These are phyloP conservation scores for Magnaporthiopsis rhizophila DNA, from an alignment of 2,329 filamentous ascomycete genomes.

Conservation along the genomic window DNA sequence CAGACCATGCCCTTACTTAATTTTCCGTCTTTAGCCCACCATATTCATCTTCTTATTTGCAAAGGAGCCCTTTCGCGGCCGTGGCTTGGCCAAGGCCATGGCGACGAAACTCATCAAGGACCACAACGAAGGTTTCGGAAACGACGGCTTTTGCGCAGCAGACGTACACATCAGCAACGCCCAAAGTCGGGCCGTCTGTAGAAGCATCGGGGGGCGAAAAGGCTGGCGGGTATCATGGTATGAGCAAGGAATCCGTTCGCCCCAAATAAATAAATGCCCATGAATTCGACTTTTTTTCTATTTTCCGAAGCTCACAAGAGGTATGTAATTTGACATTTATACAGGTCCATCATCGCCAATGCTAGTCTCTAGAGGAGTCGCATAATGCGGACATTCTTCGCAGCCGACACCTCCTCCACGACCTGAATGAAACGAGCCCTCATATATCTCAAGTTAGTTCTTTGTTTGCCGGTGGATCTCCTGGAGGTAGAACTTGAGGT, in stretches of 20 bases:
- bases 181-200: conserved; percentile 54
- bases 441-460: conserved; percentile 7
- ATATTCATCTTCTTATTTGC: no score
- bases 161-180: conserved; percentile 56
- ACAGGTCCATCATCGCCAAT: conserved; percentile 15
- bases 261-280: no score
- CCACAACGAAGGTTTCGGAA: conserved; percentile 30
- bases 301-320: background rate
- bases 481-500: conserved; percentile 87
- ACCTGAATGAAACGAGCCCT: background rate
- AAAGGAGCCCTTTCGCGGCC: conserved; percentile 45
- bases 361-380: conserved; percentile 12
- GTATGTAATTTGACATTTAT: background rate
- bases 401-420: background rate
- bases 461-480: conserved; percentile 72
- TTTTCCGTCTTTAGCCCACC: no score
- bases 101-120: conserved; percentile 50
- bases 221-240: conserved; percentile 54
- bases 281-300: background rate
- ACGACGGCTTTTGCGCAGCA: conserved; percentile 49
- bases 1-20: no score
- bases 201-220: conserved; percentile 47
- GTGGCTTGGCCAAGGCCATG: conserved; percentile 55
- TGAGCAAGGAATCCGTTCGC: background rate
- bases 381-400: background rate